These are phyloP conservation scores for Aspergillus sparsus DNA, from an alignment of 495 filamentous ascomycete genomes.

Conservation along the genomic window DNA sequence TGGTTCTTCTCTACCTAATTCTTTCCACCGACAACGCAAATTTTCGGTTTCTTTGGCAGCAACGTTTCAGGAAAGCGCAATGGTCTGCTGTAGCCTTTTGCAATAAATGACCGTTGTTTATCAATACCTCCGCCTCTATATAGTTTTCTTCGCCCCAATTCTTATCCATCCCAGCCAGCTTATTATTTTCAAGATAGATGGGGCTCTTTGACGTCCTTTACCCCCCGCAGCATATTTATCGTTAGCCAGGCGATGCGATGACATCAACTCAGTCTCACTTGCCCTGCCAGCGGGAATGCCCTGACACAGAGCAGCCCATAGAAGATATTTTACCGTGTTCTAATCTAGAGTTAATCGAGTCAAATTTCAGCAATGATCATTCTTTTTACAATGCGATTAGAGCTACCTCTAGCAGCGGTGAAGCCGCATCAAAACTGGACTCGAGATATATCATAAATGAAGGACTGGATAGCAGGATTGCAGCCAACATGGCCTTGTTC, in stretches of 20 bases:
- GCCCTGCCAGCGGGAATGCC: conserved; percentile 12
- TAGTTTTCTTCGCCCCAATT: background rate
- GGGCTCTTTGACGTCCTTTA: no score
- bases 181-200: background rate
- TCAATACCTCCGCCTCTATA: background rate
- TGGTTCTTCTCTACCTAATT: background rate
- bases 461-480: conserved; percentile 31
- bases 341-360: conserved; percentile 37
- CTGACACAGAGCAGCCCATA: conserved; percentile 12
- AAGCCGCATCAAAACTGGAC: conserved; percentile 17
- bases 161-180: background rate
- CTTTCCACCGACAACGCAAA: conserved; percentile 1
- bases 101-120: background rate
- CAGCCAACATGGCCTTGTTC: conserved; percentile 40
- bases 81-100: background rate
- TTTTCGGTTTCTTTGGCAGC: conserved; percentile 1
- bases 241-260: conserved; percentile 2
- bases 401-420: conserved; percentile 25
- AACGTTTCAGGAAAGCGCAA: conserved; percentile 17
- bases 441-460: conserved; percentile 18
- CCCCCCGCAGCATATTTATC: background rate
- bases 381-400: conserved; percentile 47
- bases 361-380: conserved; percentile 40
- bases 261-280: background rate
- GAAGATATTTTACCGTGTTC: conserved; percentile 12